Percentiles rank a stretch among this genome's conserved stretches.
phyloP scores from a whole-genome alignment of 2,329 filamentous ascomycete species.

The Colletotrichum navitas region DNA sequence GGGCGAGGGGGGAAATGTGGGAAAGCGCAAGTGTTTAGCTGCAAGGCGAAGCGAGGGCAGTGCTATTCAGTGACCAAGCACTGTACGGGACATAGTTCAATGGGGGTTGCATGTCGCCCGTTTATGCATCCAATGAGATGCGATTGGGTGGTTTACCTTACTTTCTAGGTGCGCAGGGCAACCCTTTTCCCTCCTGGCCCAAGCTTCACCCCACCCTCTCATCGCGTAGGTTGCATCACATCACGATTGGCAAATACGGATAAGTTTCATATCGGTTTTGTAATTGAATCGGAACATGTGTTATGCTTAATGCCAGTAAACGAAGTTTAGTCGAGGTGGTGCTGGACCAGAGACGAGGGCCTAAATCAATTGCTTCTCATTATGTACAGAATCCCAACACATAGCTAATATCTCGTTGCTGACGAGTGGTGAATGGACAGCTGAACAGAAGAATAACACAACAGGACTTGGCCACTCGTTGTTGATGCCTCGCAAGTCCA shows the following conservation, averaged over 20 bases:
- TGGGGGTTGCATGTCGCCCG: slow-evolving; percentile 27
- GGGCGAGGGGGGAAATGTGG: slow-evolving; percentile 25
- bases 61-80: not conserved
- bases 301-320: slow-evolving; percentile 19
- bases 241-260: slow-evolving; percentile 15
- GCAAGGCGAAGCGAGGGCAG: slow-evolving; percentile 19
- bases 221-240: slow-evolving; percentile 19
- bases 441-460: not conserved
- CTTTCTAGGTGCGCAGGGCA: not conserved
- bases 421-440: not conserved
- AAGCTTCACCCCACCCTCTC: not conserved
- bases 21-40: slow-evolving; percentile 32
- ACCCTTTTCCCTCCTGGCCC: not conserved
- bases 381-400: not conserved
- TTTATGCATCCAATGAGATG: slow-evolving; percentile 29
- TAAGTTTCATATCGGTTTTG: slow-evolving; percentile 29
- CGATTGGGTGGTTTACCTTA: not conserved
- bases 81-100: slow-evolving; percentile 6
- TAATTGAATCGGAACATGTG: slow-evolving; percentile 14
- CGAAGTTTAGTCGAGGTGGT: not conserved
- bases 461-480: not conserved
- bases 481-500: not conserved
- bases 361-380: not conserved
- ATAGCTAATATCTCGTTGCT: not conserved
- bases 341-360: not conserved